Base-by-base conservation (phyloP, 1,284 basidiomycete genomes). In the Rhodotorula sp. region DNA sequence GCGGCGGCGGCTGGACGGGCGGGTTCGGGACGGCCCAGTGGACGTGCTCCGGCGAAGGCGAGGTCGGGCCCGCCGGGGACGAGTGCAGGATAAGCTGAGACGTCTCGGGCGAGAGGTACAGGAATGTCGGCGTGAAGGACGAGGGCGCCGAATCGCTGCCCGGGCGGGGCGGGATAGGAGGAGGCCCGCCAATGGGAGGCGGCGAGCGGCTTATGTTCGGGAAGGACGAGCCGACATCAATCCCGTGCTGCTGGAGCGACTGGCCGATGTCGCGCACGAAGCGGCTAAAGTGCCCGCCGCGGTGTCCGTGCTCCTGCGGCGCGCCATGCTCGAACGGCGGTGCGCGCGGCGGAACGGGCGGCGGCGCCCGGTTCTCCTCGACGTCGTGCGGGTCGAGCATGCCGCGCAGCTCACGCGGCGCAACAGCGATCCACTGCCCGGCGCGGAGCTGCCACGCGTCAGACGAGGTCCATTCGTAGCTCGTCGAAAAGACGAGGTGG, bases 71-170 rank as follows among this genome's bases (percentile, higher is more conserved):
- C 2, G 61, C 54, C 7, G 60, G 48, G 4, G 78, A 79, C 9
- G 77, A 75, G 60, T 79, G 78, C 21, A 79, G 67, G 50, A 76
- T 62, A 29, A 79, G 73, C 61, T 79, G 76, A 27, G 69, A 69
- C 13, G 78, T 78, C 17, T 57, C n/a, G 32, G 75, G 74, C 25
- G 73, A 67, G 50, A 79, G 72, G 68, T 64, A 79, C 9, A 79
- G 69, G 66, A 70, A 77, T 10, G 71, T 71, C 22, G 72, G 65
- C 37, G 32, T 29, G 34, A 46, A 19, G 55, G 36, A 37, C 37
- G 41, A 10, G 36, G 65, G 44, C 27, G 58, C 25, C 50, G 29
- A 5, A 5, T 15, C 19, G 57, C 29, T 32, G 59, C 46, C 55
- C 36, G 64, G 73, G 13, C 75, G 70, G 17, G 75, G 66, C 8